Conservation (phyloP, 176 grass and related monocot species). For the Echinochloa phyllopogon region DNA sequence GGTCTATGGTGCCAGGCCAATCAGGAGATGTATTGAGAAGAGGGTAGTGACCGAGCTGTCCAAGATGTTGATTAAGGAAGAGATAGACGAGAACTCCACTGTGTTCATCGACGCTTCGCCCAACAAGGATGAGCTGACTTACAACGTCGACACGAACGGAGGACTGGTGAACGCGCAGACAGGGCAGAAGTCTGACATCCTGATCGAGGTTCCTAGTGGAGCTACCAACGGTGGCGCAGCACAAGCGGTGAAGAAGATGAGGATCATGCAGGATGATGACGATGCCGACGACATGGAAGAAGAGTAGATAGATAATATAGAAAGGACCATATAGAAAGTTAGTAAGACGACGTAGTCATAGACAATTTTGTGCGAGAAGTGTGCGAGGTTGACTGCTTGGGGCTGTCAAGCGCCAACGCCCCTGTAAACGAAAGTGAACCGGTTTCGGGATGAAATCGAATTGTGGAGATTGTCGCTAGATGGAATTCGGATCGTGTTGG, state of each 20-base stretch:
- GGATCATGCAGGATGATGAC: slow-evolving; percentile 44
- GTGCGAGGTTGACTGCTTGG: neutral
- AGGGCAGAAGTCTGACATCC: slow-evolving; percentile 71
- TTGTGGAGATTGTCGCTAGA: neutral
- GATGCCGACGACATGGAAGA: slow-evolving; percentile 67
- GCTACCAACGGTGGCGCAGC: slow-evolving; percentile 29
- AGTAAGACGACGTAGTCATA: neutral
- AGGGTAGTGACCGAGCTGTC: slow-evolving; percentile 77
- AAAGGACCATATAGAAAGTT: too few relatives aligned
- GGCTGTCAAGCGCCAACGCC: neutral
- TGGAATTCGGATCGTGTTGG: neutral
- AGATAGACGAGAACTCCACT: slow-evolving; percentile 84
- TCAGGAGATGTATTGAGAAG: slow-evolving; percentile 95
- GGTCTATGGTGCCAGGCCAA: slow-evolving; percentile 79
- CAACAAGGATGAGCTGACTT: slow-evolving; percentile 62
- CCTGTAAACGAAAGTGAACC: neutral
- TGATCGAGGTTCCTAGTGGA: slow-evolving; percentile 73
- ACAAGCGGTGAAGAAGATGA: slow-evolving; percentile 70
- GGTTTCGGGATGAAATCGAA: neutral
- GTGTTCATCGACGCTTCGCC: slow-evolving; percentile 67
- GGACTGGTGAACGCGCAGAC: slow-evolving; percentile 73
- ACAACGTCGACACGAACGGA: slow-evolving; percentile 65
- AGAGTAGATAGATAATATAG: slow-evolving; percentile 36
- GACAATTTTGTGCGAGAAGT: neutral
- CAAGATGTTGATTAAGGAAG: slow-evolving; percentile 88